Conservation (phyloP, 1,284 basidiomycete genomes). For the Mycena sp. region DNA sequence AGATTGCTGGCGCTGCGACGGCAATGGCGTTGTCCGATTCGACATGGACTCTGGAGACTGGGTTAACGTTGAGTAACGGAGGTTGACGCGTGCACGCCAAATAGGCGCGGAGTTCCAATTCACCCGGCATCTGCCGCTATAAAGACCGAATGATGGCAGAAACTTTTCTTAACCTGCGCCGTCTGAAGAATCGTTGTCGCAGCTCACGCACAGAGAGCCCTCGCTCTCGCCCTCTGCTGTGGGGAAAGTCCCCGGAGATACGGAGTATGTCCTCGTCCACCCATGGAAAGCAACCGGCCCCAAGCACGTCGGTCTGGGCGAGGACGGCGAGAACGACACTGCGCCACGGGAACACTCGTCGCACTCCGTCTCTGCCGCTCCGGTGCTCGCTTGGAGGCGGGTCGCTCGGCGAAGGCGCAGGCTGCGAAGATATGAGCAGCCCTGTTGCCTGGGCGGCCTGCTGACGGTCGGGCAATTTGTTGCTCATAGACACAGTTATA, state of each 20-base stretch:
- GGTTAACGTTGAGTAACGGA: too few species aligned
- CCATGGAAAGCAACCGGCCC: slow-evolving; percentile 77
- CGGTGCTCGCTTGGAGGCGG: slow-evolving; percentile 54
- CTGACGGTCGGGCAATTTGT: slow-evolving; percentile 56
- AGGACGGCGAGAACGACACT: slow-evolving; percentile 58
- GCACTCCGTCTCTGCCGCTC: slow-evolving; percentile 63
- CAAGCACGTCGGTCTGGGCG: slow-evolving; percentile 68
- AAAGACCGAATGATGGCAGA: background rate
- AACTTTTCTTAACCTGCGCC: slow-evolving; percentile 46
- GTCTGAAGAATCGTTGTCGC: slow-evolving; percentile 86
- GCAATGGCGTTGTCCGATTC: too few species aligned
- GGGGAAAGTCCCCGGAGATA: slow-evolving; percentile 94
- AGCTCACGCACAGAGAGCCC: slow-evolving; percentile 75
- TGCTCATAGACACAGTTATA: slow-evolving; percentile 91
- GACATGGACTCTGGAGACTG: too few species aligned
- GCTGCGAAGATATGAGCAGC: slow-evolving; percentile 82
- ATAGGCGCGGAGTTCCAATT: too few species aligned
- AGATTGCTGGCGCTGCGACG: slow-evolving; percentile 2
- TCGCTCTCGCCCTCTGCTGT: slow-evolving; percentile 66
- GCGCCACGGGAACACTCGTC: slow-evolving; percentile 33
- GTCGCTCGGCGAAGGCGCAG: slow-evolving; percentile 50
- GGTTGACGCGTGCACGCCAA: too few species aligned
- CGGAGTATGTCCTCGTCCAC: slow-evolving; percentile 67
- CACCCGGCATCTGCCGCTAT: background rate
- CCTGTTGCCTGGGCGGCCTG: slow-evolving; percentile 54